A percentile compares a stretch with the other conserved stretches of the same genome.
Evolutionary conservation across 352 stramenopile genomes (phyloP).

Genomic region (Blastocystis sp.): DNA sequence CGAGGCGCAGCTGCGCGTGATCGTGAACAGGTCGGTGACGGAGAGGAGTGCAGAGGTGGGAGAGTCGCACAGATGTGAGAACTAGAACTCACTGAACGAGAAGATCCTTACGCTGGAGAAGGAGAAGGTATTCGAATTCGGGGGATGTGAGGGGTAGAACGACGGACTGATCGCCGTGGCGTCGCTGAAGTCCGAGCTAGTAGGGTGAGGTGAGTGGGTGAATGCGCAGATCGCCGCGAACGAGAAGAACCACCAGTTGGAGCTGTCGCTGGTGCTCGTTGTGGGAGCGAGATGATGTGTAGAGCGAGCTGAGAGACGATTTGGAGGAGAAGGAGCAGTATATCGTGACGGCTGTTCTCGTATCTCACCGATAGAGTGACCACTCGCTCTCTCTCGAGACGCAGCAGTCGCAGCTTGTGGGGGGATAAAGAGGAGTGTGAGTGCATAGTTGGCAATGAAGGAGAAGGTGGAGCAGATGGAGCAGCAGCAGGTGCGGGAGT

Average conservation of each 20-base stretch:
- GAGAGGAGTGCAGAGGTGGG: constrained; percentile 24
- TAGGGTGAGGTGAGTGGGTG: background rate
- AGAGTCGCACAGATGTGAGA: background rate
- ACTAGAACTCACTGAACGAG: constrained; percentile 47
- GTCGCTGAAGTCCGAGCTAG: constrained; percentile 10
- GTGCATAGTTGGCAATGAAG: constrained; percentile 27
- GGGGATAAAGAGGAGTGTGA: background rate
- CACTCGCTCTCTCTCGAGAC: constrained; percentile 26
- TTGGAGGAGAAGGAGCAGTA: constrained; percentile 25
- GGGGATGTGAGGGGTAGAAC: constrained; percentile 44
- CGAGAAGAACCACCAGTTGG: background rate
- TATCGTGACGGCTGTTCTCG: background rate
- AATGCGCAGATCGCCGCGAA: background rate
- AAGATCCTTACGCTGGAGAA: constrained; percentile 34
- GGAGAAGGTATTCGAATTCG: background rate
- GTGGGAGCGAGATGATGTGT: background rate
- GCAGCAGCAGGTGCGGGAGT: background rate
- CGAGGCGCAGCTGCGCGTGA: constrained; percentile 21
- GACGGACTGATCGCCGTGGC: constrained; percentile 11
- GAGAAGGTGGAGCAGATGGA: background rate
- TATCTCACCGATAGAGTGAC: constrained; percentile 12
- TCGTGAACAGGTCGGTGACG: constrained; percentile 33
- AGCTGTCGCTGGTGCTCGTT: background rate
- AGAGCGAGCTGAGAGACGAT: background rate
- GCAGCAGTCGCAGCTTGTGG: constrained; percentile 25